phyloP scores from a whole-genome alignment of 2,329 filamentous ascomycete genomes.

The Aquanectria penicillioides region DNA sequence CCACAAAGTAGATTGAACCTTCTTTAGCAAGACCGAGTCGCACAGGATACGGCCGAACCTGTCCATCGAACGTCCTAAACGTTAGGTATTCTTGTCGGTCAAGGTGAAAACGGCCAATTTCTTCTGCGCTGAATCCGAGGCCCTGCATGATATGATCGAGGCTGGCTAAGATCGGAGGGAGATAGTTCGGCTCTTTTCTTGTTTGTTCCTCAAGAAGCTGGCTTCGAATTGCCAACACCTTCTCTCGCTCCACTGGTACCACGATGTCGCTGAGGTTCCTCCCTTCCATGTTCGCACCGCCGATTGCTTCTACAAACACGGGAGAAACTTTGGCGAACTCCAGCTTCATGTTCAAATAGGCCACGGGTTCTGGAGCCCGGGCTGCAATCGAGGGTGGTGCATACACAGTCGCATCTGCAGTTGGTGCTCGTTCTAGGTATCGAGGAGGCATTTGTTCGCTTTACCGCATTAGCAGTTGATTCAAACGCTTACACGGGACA shows the following conservation, averaged over 20 bases:
- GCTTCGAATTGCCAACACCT: slow-evolving; percentile 59
- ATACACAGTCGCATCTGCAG: slow-evolving; percentile 61
- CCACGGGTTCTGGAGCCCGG: slow-evolving; percentile 60
- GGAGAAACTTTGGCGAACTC: slow-evolving; percentile 67
- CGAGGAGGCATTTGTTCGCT: slow-evolving; percentile 58
- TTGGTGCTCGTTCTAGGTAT: slow-evolving; percentile 62
- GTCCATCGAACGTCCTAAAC: slow-evolving; percentile 63
- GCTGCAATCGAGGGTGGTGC: slow-evolving; percentile 54
- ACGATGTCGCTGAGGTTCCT: slow-evolving; percentile 66
- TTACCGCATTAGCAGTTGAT: slow-evolving; percentile 61
- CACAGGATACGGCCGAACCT: slow-evolving; percentile 59
- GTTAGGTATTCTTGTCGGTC: slow-evolving; percentile 65
- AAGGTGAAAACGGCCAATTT: slow-evolving; percentile 61
- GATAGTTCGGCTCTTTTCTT: slow-evolving; percentile 68
- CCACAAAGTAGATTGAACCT: slow-evolving; percentile 71
- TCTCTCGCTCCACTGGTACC: slow-evolving; percentile 61
- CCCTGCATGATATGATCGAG: slow-evolving; percentile 65
- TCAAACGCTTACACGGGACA: slow-evolving; percentile 58
- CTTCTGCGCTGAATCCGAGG: slow-evolving; percentile 64
- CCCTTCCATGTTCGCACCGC: slow-evolving; percentile 57
- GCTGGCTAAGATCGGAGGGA: slow-evolving; percentile 70
- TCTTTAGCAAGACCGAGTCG: slow-evolving; percentile 68
- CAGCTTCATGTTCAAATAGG: slow-evolving; percentile 67
- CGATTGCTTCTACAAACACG: slow-evolving; percentile 66
- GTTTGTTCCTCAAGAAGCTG: slow-evolving; percentile 67